Evolutionary conservation across 2,329 filamentous ascomycete species (phyloP).

Genomic region (Fusarium xylarioides): DNA sequence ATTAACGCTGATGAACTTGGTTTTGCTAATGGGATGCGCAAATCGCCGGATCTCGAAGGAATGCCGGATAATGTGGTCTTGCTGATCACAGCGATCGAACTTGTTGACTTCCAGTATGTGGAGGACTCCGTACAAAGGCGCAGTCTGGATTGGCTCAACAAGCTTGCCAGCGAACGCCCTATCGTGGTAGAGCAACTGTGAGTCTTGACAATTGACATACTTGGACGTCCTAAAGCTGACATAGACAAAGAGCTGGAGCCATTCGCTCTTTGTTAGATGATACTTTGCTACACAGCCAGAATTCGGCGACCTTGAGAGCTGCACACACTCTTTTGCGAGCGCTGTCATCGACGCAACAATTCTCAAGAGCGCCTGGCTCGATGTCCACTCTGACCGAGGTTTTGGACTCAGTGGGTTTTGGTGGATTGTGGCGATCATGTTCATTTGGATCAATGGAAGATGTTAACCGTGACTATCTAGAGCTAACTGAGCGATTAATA

Average conservation of each 20-base stretch:
- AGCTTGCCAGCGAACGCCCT: slow-evolving; percentile 63
- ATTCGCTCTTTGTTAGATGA: slow-evolving; percentile 69
- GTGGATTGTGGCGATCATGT: slow-evolving; percentile 68
- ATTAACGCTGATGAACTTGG: slow-evolving; percentile 55
- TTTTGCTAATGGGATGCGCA: slow-evolving; percentile 35
- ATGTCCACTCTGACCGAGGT: slow-evolving; percentile 60
- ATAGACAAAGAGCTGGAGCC: slow-evolving; percentile 58
- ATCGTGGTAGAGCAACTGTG: slow-evolving; percentile 67
- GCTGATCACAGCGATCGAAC: slow-evolving; percentile 68
- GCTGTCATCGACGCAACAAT: slow-evolving; percentile 63
- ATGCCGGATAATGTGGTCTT: slow-evolving; percentile 70
- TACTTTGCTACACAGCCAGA: slow-evolving; percentile 70
- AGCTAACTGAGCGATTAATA: slow-evolving; percentile 67
- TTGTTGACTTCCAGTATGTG: slow-evolving; percentile 72
- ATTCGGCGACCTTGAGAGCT: slow-evolving; percentile 65
- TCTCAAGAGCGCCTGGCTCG: slow-evolving; percentile 58
- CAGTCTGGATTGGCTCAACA: slow-evolving; percentile 67
- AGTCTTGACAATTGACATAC: slow-evolving; percentile 43
- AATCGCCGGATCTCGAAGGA: slow-evolving; percentile 48
- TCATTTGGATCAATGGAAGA: slow-evolving; percentile 57
- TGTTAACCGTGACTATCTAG: slow-evolving; percentile 50
- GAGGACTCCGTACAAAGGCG: slow-evolving; percentile 70
- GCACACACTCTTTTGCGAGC: slow-evolving; percentile 69
- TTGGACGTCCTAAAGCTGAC: background rate
- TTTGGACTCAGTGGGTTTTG: slow-evolving; percentile 69